Conservation (phyloP, 768 basidiomycete genomes). For the Hemileccinum rubropunctum region DNA sequence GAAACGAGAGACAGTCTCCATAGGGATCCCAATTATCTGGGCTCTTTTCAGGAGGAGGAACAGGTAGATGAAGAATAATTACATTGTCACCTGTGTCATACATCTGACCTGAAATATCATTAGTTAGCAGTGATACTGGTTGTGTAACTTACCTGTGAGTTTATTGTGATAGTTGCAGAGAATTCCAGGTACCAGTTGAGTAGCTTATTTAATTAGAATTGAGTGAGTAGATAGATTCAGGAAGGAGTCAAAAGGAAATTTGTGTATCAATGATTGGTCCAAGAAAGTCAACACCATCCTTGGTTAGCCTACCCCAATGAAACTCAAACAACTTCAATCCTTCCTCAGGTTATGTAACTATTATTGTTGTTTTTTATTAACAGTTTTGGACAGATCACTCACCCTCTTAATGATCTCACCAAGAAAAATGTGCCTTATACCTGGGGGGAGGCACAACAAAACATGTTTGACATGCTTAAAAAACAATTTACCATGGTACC, state of each 20-base stretch:
- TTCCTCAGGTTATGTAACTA: too few relatives aligned
- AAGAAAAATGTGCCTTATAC: too few relatives aligned
- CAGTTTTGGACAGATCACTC: too few relatives aligned
- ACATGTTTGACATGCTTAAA: too few relatives aligned
- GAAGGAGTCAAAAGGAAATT: neutral
- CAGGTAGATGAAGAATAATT: neutral
- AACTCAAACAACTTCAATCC: too few relatives aligned
- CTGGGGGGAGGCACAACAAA: too few relatives aligned
- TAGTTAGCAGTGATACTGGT: neutral
- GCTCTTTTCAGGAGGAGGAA: neutral
- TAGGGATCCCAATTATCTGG: conserved; percentile 1
- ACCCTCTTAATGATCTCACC: too few relatives aligned
- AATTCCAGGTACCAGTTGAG: neutral
- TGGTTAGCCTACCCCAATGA: too few relatives aligned
- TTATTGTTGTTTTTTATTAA: too few relatives aligned
- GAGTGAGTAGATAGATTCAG: neutral
- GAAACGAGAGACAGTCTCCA: neutral
- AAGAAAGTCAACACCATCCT: too few relatives aligned
- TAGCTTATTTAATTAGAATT: neutral
- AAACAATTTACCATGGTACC: too few relatives aligned
- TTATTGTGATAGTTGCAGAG: neutral
- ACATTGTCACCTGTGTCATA: neutral
- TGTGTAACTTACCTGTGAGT: neutral
- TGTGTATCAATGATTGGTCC: neutral
- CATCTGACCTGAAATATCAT: neutral